These are phyloP conservation scores for Nothomitra cinnamomea DNA, from an alignment of 2,329 filamentous ascomycete genomes.

Conservation along the genomic window DNA sequence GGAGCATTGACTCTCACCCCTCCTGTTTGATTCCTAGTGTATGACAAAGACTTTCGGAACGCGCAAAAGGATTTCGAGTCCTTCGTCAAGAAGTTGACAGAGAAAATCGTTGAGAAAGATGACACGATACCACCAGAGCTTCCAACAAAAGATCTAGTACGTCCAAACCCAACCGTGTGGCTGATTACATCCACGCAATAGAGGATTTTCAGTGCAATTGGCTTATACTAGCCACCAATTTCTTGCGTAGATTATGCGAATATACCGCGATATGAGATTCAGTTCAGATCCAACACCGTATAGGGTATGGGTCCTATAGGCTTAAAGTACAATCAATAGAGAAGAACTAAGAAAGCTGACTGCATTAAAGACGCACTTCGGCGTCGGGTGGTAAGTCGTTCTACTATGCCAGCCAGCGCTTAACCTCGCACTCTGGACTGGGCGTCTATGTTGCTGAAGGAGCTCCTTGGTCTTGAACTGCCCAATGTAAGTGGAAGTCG, in stretches of 20 bases:
- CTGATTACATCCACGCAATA: not conserved
- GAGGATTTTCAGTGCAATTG: not conserved
- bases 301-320: slow-evolving; percentile 42
- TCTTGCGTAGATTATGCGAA: slow-evolving; percentile 41
- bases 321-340: slow-evolving; percentile 11
- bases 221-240: not conserved
- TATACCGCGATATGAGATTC: slow-evolving; percentile 76
- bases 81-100: slow-evolving; percentile 56
- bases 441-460: no score
- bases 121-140: slow-evolving; percentile 64
- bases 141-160: slow-evolving; percentile 63
- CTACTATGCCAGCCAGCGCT: slow-evolving; percentile 2
- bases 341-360: not conserved
- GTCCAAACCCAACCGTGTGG: slow-evolving; percentile 11
- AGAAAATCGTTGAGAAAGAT: slow-evolving; percentile 54
- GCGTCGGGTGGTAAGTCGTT: slow-evolving; percentile 50
- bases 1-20: not conserved
- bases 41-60: slow-evolving; percentile 63
- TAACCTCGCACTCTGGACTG: no score
- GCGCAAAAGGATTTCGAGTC: slow-evolving; percentile 67
- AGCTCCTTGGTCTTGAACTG: not conserved
- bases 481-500: not conserved
- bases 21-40: slow-evolving; percentile 32
- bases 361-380: slow-evolving; percentile 52
- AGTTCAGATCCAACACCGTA: slow-evolving; percentile 73